Evolutionary conservation across 768 basidiomycete species (phyloP).

Genomic region (Lactarius evosmus): DNA sequence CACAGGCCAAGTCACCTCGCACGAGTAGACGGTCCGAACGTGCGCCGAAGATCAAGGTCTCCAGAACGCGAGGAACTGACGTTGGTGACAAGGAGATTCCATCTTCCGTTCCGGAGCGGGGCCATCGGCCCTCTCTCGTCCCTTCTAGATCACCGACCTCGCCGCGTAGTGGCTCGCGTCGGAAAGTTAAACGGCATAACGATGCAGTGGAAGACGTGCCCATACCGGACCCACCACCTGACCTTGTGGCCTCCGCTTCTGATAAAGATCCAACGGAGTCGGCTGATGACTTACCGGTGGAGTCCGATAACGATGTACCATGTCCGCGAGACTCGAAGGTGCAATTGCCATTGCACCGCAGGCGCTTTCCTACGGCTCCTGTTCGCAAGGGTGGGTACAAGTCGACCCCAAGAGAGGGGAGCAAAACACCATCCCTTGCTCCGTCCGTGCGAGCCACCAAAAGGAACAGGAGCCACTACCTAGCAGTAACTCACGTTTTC

Average conservation of each 20-base stretch:
- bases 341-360: conserved; percentile 45
- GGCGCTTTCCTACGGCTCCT: conserved; percentile 35
- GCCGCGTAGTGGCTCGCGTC: background rate
- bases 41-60: background rate
- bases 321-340: conserved; percentile 20
- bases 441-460: conserved; percentile 26
- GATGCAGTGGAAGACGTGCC: background rate
- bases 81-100: conserved; percentile 33
- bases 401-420: conserved; percentile 25
- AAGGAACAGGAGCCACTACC: conserved; percentile 26
- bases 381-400: conserved; percentile 32
- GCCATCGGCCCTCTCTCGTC: conserved; percentile 28
- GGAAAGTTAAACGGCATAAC: conserved; percentile 4
- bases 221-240: conserved; percentile 3
- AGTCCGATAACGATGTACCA: conserved; percentile 32
- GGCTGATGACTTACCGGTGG: conserved; percentile 43
- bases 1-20: conserved; percentile 7
- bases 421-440: conserved; percentile 30
- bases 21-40: conserved; percentile 17
- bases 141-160: conserved; percentile 20
- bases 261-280: conserved; percentile 43
- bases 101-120: conserved; percentile 60
- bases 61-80: background rate
- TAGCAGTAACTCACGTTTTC: conserved; percentile 56
- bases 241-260: conserved; percentile 30